These are phyloP conservation scores for Penicillium herquei DNA, from an alignment of 495 filamentous ascomycete genomes.

Conservation along the genomic window DNA sequence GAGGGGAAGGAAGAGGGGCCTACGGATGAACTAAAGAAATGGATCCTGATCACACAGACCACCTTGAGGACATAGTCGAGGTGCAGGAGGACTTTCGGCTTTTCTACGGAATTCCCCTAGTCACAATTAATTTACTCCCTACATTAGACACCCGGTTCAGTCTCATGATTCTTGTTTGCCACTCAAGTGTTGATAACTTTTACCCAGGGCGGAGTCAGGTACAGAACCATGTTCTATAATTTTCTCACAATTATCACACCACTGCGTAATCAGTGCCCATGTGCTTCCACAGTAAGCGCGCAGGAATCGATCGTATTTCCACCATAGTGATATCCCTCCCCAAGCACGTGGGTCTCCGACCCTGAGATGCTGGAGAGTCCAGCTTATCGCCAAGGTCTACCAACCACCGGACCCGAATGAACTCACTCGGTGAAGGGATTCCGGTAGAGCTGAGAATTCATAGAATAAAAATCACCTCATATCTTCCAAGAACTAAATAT, in stretches of 20 bases:
- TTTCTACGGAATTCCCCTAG: too few relatives aligned
- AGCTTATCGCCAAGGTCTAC: conserved; percentile 13
- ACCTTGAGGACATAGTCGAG: too few relatives aligned
- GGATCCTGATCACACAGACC: too few relatives aligned
- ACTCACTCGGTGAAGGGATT: conserved; percentile 8
- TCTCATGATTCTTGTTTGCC: not conserved
- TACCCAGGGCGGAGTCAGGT: not conserved
- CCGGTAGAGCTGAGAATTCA: conserved; percentile 5
- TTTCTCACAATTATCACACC: not conserved
- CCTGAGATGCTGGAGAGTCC: conserved; percentile 21
- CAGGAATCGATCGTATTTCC: conserved; percentile 46
- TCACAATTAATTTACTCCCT: too few relatives aligned
- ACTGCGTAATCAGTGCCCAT: not conserved
- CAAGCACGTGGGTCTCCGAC: conserved; percentile 25
- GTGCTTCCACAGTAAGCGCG: conserved; percentile 50
- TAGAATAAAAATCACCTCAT: conserved; percentile 3
- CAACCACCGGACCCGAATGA: conserved; percentile 13
- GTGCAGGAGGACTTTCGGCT: too few relatives aligned
- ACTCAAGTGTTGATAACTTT: not conserved
- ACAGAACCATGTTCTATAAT: conserved; percentile 11
- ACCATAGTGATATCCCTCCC: conserved; percentile 41
- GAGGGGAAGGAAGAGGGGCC: not conserved
- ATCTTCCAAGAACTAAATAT: conserved; percentile 5
- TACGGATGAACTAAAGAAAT: not conserved
- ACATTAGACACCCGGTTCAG: not conserved